Evolutionary conservation across 2,329 filamentous ascomycete genomes (phyloP).

Genomic region (Knoxdaviesia proteae): DNA sequence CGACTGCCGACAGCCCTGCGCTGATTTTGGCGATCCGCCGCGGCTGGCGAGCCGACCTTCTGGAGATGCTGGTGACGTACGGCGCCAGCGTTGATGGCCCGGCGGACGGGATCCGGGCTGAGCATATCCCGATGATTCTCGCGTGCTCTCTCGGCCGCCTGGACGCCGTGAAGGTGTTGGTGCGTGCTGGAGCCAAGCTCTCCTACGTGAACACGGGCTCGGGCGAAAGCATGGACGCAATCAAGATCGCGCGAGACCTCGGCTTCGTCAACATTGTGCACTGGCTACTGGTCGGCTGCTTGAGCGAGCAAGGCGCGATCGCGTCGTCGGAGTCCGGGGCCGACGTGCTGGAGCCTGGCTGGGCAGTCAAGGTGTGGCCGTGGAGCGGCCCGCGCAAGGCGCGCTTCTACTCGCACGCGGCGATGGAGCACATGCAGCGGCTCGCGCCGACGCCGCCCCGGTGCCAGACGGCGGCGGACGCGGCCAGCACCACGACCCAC

Average conservation of each 20-base stretch:
- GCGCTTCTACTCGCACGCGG: too few species aligned
- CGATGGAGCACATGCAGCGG: too few species aligned
- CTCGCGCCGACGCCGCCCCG: too few species aligned
- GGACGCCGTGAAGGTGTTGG: constrained; percentile 2
- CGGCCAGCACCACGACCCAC: too few species aligned
- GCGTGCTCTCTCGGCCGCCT: constrained; percentile 4
- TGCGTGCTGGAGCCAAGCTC: constrained; percentile 4
- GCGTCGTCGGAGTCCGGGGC: too few species aligned
- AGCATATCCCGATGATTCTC: constrained; percentile 4
- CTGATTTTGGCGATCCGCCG: too few species aligned
- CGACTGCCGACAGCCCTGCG: neutral
- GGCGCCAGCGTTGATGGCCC: constrained; percentile 5
- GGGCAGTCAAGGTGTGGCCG: too few species aligned
- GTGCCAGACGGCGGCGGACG: too few species aligned
- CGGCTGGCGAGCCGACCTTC: neutral
- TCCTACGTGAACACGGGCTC: constrained; percentile 1
- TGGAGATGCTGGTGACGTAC: constrained; percentile 3
- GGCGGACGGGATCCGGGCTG: constrained; percentile 3
- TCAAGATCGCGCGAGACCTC: constrained; percentile 1
- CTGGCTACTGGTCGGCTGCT: constrained; percentile 6
- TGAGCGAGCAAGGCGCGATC: neutral
- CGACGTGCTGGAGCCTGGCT: too few species aligned
- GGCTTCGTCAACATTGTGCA: constrained; percentile 2
- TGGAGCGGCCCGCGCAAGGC: too few species aligned
- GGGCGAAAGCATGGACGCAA: constrained; percentile 1